Base-by-base conservation (phyloP, 176 grass and related monocot species). In the Alloteropsis semialata region DNA sequence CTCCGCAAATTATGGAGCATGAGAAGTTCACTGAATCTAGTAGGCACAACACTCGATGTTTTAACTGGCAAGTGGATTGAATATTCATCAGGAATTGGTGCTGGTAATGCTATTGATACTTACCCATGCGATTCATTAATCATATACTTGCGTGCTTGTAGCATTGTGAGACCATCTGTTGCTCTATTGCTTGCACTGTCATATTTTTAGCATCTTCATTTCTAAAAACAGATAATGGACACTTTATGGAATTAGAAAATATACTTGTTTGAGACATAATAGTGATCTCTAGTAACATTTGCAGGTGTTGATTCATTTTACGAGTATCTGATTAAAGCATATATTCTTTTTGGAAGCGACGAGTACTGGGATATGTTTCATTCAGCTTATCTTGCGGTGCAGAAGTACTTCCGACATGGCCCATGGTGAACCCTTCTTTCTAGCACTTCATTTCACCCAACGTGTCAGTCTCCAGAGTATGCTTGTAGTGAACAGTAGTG, bases 361-460 rank as follows among this genome's bases (percentile, higher is more conserved):
- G 92, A 98, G 71, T 98, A 79, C 45, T 98, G 96, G 96, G 92
- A 95, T 59, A 95, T 98, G 92, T 98, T 98, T 85, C 96, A 98
- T 82, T 77, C 91, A 15, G 89, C 96, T 82, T 98, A 98, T 85
- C 84, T 98, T 72, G 96, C 88, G 0, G 96, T 95, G 39, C 96
- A 98, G 77, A 98, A 93, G 77, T 95, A 98, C 65, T 95, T 95
- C 76, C 86, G 92, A 46, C 96, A 98, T 83, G 96, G 96, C 16
- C 91, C 96, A 59, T 98, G 96, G 96, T 98, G 55, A 54, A 75
- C 65, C 57, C 48, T 85, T 73, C 39, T 67, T 64, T 17, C 22
- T 76, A 29, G n/a, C 68, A 85, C 69, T 56, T 65, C 27, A 53
- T 71, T 87, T 77, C 59, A 65, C 24, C 36, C 0, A 0, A 56